A percentile compares a stretch with the other conserved stretches of the same genome.
phyloP scores from a whole-genome alignment of 1,284 basidiomycete species.

The Apiotrichum brassicae region DNA sequence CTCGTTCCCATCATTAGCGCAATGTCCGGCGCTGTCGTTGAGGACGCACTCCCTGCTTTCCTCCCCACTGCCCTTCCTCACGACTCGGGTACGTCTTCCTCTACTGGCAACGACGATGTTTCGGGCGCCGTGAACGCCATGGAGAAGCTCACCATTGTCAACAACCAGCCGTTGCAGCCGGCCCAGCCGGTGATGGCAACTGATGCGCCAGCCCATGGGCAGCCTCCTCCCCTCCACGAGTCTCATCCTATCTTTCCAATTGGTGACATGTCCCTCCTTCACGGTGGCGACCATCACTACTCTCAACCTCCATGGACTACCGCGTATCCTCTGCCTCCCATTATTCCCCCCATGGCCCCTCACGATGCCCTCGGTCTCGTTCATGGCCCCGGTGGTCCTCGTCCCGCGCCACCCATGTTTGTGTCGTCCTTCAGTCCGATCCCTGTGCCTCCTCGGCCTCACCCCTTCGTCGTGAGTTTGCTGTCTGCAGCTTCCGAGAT shows the following conservation, averaged over 20 bases:
- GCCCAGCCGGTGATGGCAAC: no score
- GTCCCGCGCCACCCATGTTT: not conserved
- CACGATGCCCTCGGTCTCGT: not conserved
- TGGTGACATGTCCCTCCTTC: not conserved
- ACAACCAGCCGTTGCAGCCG: no score
- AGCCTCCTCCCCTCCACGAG: not conserved
- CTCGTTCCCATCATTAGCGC: not conserved
- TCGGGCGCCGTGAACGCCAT: not conserved
- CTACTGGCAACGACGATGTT: not conserved
- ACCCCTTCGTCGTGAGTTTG: constrained; percentile 13
- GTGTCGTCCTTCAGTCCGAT: not conserved
- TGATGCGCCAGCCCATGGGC: no score
- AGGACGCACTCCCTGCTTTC: not conserved
- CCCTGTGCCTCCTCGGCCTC: constrained; percentile 5
- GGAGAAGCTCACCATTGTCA: not conserved
- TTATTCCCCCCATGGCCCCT: not conserved
- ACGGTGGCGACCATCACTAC: not conserved
- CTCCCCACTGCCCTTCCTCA: not conserved
- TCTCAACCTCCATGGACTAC: constrained; percentile 1
- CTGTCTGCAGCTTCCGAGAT: no score
- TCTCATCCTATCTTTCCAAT: not conserved
- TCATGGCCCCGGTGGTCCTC: not conserved
- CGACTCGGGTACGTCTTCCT: not conserved
- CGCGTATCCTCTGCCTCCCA: constrained; percentile 5
- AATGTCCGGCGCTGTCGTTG: not conserved